Conservation (phyloP, 306 rosid species). For the Senna siamea region DNA sequence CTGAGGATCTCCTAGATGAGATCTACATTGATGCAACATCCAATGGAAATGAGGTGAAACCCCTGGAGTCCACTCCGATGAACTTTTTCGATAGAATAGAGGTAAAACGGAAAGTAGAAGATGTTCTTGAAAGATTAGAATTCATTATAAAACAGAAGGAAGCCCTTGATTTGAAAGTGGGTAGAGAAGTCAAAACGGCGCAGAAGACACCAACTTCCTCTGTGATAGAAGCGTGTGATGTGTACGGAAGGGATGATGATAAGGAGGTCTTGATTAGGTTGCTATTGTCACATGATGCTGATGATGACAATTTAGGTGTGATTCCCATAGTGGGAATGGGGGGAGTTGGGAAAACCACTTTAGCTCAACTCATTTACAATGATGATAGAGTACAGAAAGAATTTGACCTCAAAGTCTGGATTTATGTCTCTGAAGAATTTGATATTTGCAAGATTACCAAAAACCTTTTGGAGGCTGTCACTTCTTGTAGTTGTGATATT, state of each 20-base stretch:
- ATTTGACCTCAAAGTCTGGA: constrained; percentile 24
- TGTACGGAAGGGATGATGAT: constrained; percentile 20
- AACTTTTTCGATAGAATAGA: constrained; percentile 1
- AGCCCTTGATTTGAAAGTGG: neutral
- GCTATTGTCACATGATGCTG: neutral
- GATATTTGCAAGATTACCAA: constrained; percentile 14
- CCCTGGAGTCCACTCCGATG: neutral
- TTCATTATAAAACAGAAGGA: neutral
- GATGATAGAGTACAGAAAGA: constrained; percentile 10
- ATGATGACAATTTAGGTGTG: neutral
- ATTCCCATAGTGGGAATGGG: constrained; percentile 42
- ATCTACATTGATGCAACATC: neutral
- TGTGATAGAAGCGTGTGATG: constrained; percentile 24
- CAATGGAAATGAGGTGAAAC: neutral
- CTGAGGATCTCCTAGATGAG: constrained; percentile 38
- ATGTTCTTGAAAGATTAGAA: constrained; percentile 12
- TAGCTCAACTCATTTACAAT: constrained; percentile 28
- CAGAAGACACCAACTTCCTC: constrained; percentile 13
- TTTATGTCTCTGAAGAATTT: constrained; percentile 36
- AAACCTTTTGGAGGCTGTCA: neutral
- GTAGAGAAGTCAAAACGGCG: neutral
- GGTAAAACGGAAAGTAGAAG: neutral
- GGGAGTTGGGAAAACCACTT: constrained; percentile 46
- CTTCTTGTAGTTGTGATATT: neutral
- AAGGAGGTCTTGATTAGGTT: neutral